phyloP scores from a whole-genome alignment of 2,329 filamentous ascomycete species.

The Bimuria novae-zelandiae region DNA sequence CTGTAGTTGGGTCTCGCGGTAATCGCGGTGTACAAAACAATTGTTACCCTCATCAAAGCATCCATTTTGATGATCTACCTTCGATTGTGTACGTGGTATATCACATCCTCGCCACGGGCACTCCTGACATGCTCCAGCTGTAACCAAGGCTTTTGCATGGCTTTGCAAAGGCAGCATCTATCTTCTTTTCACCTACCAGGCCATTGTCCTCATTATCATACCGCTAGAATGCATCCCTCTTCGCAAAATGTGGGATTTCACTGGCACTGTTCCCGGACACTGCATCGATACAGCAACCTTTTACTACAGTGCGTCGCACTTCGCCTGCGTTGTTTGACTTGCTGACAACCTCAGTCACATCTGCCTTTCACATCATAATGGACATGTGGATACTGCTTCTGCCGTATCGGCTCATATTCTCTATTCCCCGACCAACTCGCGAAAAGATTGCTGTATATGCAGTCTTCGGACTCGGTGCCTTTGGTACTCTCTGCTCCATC shows the following conservation, averaged over 20 bases:
- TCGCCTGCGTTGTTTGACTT: neutral
- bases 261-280: conserved; percentile 25
- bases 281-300: conserved; percentile 38
- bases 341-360: conserved; percentile 23
- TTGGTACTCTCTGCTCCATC: conserved; percentile 85
- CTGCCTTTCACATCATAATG: conserved; percentile 86
- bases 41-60: conserved; percentile 33
- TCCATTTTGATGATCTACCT: conserved; percentile 42
- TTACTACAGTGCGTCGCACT: conserved; percentile 28
- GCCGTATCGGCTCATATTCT: conserved; percentile 81
- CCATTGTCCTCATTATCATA: conserved; percentile 29
- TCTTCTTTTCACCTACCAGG: conserved; percentile 20
- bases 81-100: conserved; percentile 28
- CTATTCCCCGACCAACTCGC: conserved; percentile 77
- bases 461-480: conserved; percentile 81
- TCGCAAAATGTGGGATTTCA: conserved; percentile 36
- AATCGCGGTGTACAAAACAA: conserved; percentile 29
- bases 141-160: conserved; percentile 24
- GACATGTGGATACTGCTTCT: conserved; percentile 83
- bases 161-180: conserved; percentile 32
- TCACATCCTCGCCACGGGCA: neutral
- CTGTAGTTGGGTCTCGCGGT: conserved; percentile 22
- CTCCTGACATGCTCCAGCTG: conserved; percentile 18
- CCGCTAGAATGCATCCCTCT: conserved; percentile 35
- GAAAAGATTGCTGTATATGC: conserved; percentile 84